These are phyloP conservation scores for Eleusine indica DNA, from an alignment of 176 grass and related monocot species.

Conservation along the genomic window DNA sequence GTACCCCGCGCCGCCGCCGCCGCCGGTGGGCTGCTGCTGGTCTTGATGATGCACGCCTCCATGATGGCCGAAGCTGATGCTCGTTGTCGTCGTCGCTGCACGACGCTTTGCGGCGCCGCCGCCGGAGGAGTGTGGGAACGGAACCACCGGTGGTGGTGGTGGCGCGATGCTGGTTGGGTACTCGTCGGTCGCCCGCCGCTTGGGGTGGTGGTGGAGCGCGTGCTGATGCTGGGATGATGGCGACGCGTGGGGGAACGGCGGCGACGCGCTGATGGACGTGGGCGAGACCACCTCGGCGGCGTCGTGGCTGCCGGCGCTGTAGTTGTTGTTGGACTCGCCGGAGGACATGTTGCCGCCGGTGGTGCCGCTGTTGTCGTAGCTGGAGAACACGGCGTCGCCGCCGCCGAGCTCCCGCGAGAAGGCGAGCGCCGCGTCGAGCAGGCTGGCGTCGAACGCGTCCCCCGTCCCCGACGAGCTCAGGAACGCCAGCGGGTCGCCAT, in stretches of 20 bases:
- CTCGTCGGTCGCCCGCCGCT: slow-evolving; percentile 50
- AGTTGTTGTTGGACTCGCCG: slow-evolving; percentile 67
- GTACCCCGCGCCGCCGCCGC: slow-evolving; percentile 23
- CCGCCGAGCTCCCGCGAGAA: slow-evolving; percentile 41
- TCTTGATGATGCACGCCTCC: not conserved
- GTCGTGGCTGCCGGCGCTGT: slow-evolving; percentile 40
- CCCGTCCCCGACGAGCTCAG: slow-evolving; percentile 29
- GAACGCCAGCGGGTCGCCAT: slow-evolving; percentile 26
- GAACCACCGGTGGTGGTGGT: not conserved
- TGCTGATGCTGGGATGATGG: not conserved
- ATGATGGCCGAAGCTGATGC: slow-evolving; percentile 45
- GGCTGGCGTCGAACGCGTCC: slow-evolving; percentile 42
- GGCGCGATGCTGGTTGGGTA: not conserved
- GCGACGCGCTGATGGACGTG: slow-evolving; percentile 43
- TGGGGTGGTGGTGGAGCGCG: not conserved
- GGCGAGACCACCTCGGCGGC: slow-evolving; percentile 69
- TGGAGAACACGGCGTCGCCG: slow-evolving; percentile 46
- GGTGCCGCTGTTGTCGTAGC: slow-evolving; percentile 49
- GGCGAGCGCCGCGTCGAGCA: slow-evolving; percentile 46
- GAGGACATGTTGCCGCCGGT: slow-evolving; percentile 74
- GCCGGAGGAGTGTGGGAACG: not conserved
- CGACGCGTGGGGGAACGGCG: slow-evolving; percentile 12
- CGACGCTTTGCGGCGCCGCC: slow-evolving; percentile 11
- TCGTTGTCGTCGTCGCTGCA: slow-evolving; percentile 6
- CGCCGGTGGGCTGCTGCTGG: not conserved